Evolutionary conservation across 1,284 basidiomycete genomes (phyloP), one percentile per base, ranked within the genome.

Genomic region (Phylloporus gajari): DNA sequence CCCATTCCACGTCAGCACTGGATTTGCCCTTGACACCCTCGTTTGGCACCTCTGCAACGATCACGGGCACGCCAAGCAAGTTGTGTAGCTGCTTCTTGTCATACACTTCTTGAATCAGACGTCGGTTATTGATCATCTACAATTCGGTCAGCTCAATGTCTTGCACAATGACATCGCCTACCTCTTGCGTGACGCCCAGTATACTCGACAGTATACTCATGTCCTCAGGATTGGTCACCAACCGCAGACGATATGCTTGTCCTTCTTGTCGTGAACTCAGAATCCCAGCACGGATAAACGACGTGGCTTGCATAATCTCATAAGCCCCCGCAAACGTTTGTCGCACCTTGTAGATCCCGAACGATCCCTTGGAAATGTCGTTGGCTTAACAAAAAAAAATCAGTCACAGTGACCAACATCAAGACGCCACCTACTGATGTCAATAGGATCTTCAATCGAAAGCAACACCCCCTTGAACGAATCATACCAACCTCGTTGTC

Each of bases 381-480:
- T 99, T 99, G 53, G 91, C 95, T 97, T n/a, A n/a, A 56, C 4
- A 30, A 71, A 51, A 68, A 56, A 63, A 64, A 40, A 69, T 67
- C 65, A 69, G 67, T 70, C 19, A 25, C 72, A 44, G 71, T 30
- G 19, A 42, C 65, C 63, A 51, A 66, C 67, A 71, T 65, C 51
- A 32, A 35, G 40, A 51, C 32, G 42, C 17, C 30, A 89, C 95
- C 85, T 78, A 97, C 96, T 87, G 25, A 90, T 84, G 83, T 99
- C 96, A 40, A 94, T 93, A n/a, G 97, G 97, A 83, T 99, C 97
- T 83, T 99, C 97, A 59, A 99, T 95, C 30, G 92, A 93, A 64
- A 99, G 85, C 74, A 95, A 83, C 73, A 88, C 88, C 23, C 87
- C 85, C 81, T 90, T 89, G 61, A 83, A 83, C 70, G 86, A 88